Evolutionary conservation across 495 filamentous ascomycete species (phyloP).

Genomic region (Daldinia grandis): DNA sequence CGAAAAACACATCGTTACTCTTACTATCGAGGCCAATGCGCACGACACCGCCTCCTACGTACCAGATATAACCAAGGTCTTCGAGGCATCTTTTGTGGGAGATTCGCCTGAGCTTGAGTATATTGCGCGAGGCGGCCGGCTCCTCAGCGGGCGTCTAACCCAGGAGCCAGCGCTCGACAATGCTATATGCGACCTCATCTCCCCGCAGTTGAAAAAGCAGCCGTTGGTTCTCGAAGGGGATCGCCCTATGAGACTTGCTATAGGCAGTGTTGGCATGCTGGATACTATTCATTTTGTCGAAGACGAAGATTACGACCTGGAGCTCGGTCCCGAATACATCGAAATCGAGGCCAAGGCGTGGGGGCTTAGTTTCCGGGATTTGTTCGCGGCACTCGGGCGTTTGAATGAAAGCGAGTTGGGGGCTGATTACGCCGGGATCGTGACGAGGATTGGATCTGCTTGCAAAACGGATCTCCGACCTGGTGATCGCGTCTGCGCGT

Average conservation of each 20-base stretch:
- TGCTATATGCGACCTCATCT: not conserved
- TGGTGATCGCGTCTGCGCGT: not conserved
- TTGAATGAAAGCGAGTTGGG: not conserved
- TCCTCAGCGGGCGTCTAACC: not conserved
- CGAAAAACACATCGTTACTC: not conserved
- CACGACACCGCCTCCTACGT: not conserved
- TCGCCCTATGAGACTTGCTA: not conserved
- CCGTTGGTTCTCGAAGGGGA: not conserved
- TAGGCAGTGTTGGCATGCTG: not conserved
- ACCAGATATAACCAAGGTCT: not conserved
- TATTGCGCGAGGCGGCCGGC: not conserved
- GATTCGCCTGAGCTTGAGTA: not conserved
- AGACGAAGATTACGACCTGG: not conserved
- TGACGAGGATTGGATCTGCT: not conserved
- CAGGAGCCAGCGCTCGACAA: not conserved
- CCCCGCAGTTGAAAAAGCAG: not conserved
- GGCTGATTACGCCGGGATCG: not conserved
- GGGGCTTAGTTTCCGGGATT: not conserved
- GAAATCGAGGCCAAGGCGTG: not conserved
- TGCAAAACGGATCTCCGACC: not conserved
- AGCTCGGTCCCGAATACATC: not conserved
- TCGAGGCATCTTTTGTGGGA: not conserved
- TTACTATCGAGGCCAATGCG: not conserved
- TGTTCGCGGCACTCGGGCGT: not conserved
- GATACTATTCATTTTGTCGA: not conserved